Evolutionary conservation across 169 alveolate species (phyloP).

Genomic region (Plasmodium gonderi): DNA sequence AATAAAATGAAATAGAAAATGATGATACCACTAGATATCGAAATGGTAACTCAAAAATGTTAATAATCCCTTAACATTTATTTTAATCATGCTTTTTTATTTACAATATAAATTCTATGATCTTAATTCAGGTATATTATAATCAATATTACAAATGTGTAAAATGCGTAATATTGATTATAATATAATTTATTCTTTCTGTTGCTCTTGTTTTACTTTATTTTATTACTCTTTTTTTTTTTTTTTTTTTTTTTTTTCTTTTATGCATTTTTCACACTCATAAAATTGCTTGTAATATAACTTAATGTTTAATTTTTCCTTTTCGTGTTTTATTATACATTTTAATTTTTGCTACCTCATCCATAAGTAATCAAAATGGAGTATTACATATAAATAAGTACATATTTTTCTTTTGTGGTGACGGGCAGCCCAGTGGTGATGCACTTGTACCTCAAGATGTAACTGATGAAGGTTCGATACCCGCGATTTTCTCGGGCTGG

Average conservation of each 20-base stretch:
- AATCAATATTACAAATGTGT: no score
- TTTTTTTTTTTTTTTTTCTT: background rate
- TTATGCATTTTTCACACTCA: background rate
- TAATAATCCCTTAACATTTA: no score
- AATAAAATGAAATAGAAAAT: background rate
- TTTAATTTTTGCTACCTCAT: no score
- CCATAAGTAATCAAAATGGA: no score
- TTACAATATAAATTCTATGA: background rate
- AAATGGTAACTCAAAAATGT: no score
- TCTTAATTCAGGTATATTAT: background rate
- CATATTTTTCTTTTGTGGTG: background rate
- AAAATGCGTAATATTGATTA: background rate
- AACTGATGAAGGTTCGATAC: background rate
- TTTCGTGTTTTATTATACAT: background rate
- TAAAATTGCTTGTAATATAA: no score
- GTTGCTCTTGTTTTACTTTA: no score
- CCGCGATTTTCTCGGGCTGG: background rate
- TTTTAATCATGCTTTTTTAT: background rate
- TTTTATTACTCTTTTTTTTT: background rate
- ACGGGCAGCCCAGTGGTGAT: background rate
- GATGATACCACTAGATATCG: no score
- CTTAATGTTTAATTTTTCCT: background rate
- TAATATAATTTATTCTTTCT: no score
- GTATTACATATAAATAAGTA: no score
- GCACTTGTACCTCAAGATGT: background rate